Percentiles rank a stretch among this genome's conserved stretches.
These are phyloP conservation scores for Amoebophrya sp. DNA, from an alignment of 169 alveolate genomes.

Conservation along the genomic window DNA sequence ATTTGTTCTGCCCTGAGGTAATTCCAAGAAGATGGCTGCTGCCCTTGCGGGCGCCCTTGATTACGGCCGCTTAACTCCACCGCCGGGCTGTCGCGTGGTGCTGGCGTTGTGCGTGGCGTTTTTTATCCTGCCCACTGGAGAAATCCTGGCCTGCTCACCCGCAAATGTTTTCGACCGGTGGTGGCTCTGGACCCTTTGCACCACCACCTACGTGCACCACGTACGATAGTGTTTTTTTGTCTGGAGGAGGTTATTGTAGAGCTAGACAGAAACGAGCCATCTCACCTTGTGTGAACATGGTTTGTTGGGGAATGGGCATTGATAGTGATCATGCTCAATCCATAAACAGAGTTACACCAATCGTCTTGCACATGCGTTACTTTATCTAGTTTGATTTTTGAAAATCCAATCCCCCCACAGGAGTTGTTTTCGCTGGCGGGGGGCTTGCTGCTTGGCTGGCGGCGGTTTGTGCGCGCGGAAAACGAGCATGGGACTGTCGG, in stretches of 20 bases:
- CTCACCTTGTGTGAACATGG: too few relatives aligned
- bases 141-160: background rate
- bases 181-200: background rate
- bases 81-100: background rate
- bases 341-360: too few relatives aligned
- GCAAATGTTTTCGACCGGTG: background rate
- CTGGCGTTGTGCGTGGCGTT: background rate
- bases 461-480: slow-evolving; percentile 6
- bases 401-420: too few relatives aligned
- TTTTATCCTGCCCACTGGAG: background rate
- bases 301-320: too few relatives aligned
- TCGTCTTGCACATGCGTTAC: too few relatives aligned
- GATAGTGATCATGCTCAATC: too few relatives aligned
- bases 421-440: background rate
- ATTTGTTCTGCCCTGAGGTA: too few relatives aligned
- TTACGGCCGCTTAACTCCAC: background rate
- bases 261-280: too few relatives aligned
- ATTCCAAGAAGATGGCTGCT: background rate
- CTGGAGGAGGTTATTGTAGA: too few relatives aligned
- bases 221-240: too few relatives aligned
- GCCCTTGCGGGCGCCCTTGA: background rate
- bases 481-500: background rate
- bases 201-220: background rate
- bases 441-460: background rate
- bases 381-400: too few relatives aligned